These are phyloP conservation scores for Cinchona pubescens DNA, from an alignment of 257 asterid genomes.

Conservation along the genomic window DNA sequence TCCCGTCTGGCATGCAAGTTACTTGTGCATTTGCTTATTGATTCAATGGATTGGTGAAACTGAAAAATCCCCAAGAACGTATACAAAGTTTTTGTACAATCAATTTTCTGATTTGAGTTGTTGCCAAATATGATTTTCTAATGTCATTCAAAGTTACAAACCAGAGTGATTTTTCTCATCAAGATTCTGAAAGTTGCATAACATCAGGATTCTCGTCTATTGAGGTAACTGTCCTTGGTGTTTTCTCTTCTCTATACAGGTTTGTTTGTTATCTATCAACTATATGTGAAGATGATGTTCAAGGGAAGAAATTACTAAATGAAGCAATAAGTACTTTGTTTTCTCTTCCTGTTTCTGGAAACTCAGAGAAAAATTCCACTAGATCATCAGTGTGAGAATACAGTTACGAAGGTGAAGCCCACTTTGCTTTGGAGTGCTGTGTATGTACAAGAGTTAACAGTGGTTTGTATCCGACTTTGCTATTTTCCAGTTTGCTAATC, in stretches of 20 bases:
- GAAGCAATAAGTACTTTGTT: conserved; percentile 66
- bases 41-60: background rate
- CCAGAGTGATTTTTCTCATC: no score
- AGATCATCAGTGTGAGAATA: conserved; percentile 32
- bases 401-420: conserved; percentile 45
- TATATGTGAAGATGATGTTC: conserved; percentile 48
- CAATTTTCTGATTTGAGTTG: no score
- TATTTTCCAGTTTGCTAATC: background rate
- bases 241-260: conserved; percentile 41
- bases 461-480: conserved; percentile 39
- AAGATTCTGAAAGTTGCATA: no score
- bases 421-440: conserved; percentile 70
- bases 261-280: conserved; percentile 76
- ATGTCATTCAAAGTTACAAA: background rate
- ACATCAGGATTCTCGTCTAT: no score
- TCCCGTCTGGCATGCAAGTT: conserved; percentile 83
- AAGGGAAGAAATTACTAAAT: conserved; percentile 64
- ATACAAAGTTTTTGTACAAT: background rate
- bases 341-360: conserved; percentile 37
- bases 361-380: conserved; percentile 24
- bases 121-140: background rate
- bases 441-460: conserved; percentile 60
- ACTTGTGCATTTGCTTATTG: conserved; percentile 4
- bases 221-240: background rate
- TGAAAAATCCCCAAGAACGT: background rate